Base-by-base conservation (phyloP, 331 rosid genomes). In the Rhamnella rubrinervis region DNA sequence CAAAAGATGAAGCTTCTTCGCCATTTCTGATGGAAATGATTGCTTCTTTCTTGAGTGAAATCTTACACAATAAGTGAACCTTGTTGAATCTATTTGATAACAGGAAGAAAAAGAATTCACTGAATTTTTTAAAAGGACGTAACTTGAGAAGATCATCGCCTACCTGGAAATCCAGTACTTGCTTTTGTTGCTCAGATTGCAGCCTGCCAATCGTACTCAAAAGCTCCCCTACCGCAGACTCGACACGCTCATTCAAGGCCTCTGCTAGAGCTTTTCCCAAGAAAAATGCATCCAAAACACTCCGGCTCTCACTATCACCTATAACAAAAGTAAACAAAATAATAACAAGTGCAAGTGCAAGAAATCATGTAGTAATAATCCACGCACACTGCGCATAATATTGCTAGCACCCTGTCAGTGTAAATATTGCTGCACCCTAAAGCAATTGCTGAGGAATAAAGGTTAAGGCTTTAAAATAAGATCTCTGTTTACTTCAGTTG, bases 241-340 rank as follows among this genome's bases (percentile, higher is more conserved):
- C 98, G 20, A 92, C 69, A 16, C 96, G 89, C 79, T 92, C 95
- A 31, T 87, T 89, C 55, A 92, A 37, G 55, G 91, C 90, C 76
- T 92, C 96, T 14, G 95, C 98, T 2, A 92, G 53, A 79, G 98
- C 98, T 69, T 89, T 92, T 56, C 98, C 98, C 79, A 92, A 75
- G 89, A 92, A 92, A 81, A 92, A 92, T 1, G 98, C 91, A 81
- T 92, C 95, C 38, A 89, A 73, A 75, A 92, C 83, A 73, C 83
- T 85, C 79, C 71, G 83, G 82, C 83, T 89, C 62, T 83, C 93
- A 59, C 75, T 72, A 67, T 89, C 96, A 66, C 86, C 96, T 89
- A 77, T 83, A 75, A 61, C 51, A 75, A 21, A 59, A 58, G 39
- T 15, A 6, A 15, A 53, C 1, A 7, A 60, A 35, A 18, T 8